phyloP scores from a whole-genome alignment of 139 green algal genomes.

The Mychonastes homosphaera region DNA sequence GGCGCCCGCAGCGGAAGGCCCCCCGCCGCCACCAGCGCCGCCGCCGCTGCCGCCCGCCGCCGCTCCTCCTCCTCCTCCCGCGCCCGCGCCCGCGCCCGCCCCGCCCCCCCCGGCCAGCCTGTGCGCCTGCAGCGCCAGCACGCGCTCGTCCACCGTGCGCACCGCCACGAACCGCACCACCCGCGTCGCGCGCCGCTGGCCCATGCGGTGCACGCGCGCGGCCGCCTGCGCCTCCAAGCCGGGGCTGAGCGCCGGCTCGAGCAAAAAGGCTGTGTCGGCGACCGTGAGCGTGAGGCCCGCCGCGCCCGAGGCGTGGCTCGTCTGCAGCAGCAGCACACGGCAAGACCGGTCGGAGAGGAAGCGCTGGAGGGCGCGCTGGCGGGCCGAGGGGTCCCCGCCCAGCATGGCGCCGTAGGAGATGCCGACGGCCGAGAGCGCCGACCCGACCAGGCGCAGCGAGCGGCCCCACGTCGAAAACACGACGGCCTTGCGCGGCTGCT shows the following conservation, averaged over 20 bases:
- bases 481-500: conserved; percentile 30
- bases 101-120: conserved; percentile 16
- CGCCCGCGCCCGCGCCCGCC: neutral
- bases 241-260: conserved; percentile 45
- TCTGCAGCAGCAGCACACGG: conserved; percentile 26
- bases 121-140: conserved; percentile 23
- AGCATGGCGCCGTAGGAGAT: neutral
- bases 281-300: conserved; percentile 41
- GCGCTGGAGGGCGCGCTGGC: conserved; percentile 17
- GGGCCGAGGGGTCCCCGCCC: neutral
- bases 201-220: conserved; percentile 43
- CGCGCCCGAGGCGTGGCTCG: conserved; percentile 10
- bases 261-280: conserved; percentile 38
- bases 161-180: conserved; percentile 31
- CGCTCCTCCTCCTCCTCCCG: no score
- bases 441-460: conserved; percentile 38
- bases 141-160: conserved; percentile 26
- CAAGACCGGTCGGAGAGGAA: conserved; percentile 42
- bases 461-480: conserved; percentile 42
- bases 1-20: neutral
- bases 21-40: no score
- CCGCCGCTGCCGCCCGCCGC: no score
- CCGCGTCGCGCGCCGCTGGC: conserved; percentile 35
- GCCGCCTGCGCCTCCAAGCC: conserved; percentile 30
- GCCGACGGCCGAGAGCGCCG: conserved; percentile 28